Percentiles rank a stretch among this genome's conserved stretches.
Evolutionary conservation across 2,329 filamentous ascomycete species (phyloP).

Genomic region (Aspergillus sp.): DNA sequence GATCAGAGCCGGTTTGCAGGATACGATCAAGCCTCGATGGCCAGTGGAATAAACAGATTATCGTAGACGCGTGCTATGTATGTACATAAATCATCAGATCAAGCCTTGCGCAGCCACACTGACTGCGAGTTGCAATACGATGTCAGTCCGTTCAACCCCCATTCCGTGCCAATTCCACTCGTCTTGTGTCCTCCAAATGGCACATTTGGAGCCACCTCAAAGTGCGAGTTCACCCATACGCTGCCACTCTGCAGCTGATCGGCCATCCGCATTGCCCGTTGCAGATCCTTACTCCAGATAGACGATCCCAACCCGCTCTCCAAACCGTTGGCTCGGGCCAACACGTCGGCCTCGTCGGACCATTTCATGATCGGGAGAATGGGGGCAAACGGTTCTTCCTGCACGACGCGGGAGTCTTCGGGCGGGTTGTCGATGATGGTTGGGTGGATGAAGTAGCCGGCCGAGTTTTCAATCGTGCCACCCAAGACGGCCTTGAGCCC

Average conservation of each 20-base stretch:
- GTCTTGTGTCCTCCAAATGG: conserved; percentile 51
- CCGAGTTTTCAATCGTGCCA: conserved; percentile 38
- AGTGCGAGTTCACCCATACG: conserved; percentile 55
- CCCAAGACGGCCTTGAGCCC: conserved; percentile 51
- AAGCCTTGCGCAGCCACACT: conserved; percentile 24
- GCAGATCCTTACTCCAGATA: conserved; percentile 53
- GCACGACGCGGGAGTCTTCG: conserved; percentile 51
- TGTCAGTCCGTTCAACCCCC: conserved; percentile 36
- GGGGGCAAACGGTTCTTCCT: conserved; percentile 60
- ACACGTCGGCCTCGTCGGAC: conserved; percentile 56
- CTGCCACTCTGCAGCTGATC: conserved; percentile 52
- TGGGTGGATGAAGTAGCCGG: conserved; percentile 56
- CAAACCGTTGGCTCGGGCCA: conserved; percentile 51
- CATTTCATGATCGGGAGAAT: conserved; percentile 61
- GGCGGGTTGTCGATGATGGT: conserved; percentile 57
- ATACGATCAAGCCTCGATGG: conserved; percentile 34
- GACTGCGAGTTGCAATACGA: conserved; percentile 37
- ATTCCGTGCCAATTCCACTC: conserved; percentile 49
- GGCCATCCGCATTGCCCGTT: conserved; percentile 49
- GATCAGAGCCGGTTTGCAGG: conserved; percentile 31
- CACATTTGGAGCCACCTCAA: conserved; percentile 22
- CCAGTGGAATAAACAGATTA: conserved; percentile 18
- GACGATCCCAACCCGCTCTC: conserved; percentile 54
- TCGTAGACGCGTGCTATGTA: background rate
- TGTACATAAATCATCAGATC: background rate